Evolutionary conservation across 2,329 filamentous ascomycete species (phyloP), one percentile per base, ranked within the genome.

Genomic region (Cercospora sp.): DNA sequence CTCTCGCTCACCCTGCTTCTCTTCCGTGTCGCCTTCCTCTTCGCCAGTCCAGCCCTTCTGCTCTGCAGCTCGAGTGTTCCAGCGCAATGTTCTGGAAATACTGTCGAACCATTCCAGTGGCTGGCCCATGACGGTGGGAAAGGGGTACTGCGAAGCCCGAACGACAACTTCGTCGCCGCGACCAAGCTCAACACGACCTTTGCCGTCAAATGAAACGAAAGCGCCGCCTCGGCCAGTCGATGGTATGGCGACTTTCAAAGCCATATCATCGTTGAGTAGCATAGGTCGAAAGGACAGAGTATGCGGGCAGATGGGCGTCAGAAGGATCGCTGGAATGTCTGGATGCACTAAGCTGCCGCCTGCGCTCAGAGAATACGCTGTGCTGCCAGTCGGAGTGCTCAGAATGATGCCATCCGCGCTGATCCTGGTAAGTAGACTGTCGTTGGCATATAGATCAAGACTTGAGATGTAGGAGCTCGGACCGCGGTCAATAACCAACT

Each of bases 401-500:
- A 99, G 97, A 77, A 99, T 99, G 82, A 94, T 97, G 65, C 95
- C 95, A 76, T 99, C 95, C 37, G 95, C 95, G 81, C 97, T 94
- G 59, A 99, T 92, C 62, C 97, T 92, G 16, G 95, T 99, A 74
- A 99, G 86, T 53, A 97, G 89, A 80, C 97, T 93, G 77, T 97
- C 91, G 78, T 99, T 95, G 71, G 94, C 95, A 79, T 97, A 98
- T 10, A 99, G 85, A 82, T 99, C 95, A 45, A 99, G 86, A 81
- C 97, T 97, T 53, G 94, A 98, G 68, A 99, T 94, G 78, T 98
- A 99, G 21, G 94, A 94, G 16, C 92, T 97, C 76, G 95, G 95
- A 71, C 95, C 95, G 69, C 95, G 92, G 82, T 99, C 95, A 75
- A 99, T 98, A 80, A 99, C 94, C 62, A 99, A 89, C 82, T 99